Base-by-base conservation (phyloP, 2,329 filamentous ascomycete species). In the Fusarium dlaminii region DNA sequence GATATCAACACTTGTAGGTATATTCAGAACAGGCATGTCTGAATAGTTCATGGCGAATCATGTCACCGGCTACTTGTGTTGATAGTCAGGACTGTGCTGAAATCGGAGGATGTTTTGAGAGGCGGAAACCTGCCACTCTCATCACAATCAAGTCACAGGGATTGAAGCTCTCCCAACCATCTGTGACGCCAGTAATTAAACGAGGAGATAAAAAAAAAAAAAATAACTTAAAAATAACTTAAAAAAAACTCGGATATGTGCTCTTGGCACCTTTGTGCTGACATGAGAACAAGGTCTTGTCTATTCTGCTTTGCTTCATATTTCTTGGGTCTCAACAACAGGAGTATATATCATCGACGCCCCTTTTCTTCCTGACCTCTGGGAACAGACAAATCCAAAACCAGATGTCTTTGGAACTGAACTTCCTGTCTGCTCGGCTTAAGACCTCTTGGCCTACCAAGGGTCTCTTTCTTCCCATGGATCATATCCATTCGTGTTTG, bases 401-500 rank as follows among this genome's bases (percentile, higher is more conserved):
- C 29, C 11, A 39, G 15, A 29, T 22, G 37, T 39, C 43, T 45
- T 42, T 64, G 48, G 42, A 57, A 51, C n/a, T 54, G 12, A 17
- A 29, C 18, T 42, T 29, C 29, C 40, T 29, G 13, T 51, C 24
- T 29, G 22, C 15, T 30, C 37, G 12, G 29, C n/a, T n/a, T 45
- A 6, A 34, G 39, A 29, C 32, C 30, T 49, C 57, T 17, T 24
- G 15, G 20, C 17, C 29, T 24, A 34, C 43, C 17, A 22, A 46
- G 24, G 30, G 29, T 30, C 40, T 51, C 30, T 57, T 24, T 43
- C n/a, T 49, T 49, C 48, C 68, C 71, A 34, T 68, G 22, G 48
- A 40, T 67, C 68, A 68, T 61, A 49, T 51, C 56, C 71, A 55
- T 74, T 48, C 68, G 66, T 73, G 48, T 68, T 56, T 45, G 42